phyloP scores from a whole-genome alignment of 2,329 filamentous ascomycete species.

The Sclerotinia glacialis region DNA sequence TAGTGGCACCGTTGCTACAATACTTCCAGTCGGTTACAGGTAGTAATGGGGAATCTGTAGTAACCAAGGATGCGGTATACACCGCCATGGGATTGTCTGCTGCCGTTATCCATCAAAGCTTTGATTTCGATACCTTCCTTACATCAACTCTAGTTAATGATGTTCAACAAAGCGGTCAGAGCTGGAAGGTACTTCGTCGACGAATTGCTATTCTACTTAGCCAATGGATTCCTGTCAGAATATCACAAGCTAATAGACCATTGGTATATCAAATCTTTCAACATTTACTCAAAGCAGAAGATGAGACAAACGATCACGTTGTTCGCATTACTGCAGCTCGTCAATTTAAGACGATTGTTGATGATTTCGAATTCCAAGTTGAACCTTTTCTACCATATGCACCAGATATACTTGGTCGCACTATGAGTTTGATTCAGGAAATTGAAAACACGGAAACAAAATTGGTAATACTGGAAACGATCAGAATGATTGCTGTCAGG shows the following conservation, averaged over 20 bases:
- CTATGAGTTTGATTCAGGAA: constrained; percentile 76
- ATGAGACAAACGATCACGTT: constrained; percentile 82
- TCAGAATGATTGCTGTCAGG: constrained; percentile 74
- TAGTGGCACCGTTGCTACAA: constrained; percentile 73
- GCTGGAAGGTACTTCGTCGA: constrained; percentile 79
- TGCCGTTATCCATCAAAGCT: constrained; percentile 65
- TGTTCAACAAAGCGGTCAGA: constrained; percentile 59
- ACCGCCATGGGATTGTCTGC: constrained; percentile 87
- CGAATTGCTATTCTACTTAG: constrained; percentile 85
- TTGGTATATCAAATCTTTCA: constrained; percentile 86
- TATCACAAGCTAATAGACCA: constrained; percentile 64
- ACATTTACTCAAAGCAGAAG: constrained; percentile 74
- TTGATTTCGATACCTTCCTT: constrained; percentile 83
- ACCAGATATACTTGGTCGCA: constrained; percentile 64
- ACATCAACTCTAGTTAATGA: constrained; percentile 73
- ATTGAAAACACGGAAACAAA: constrained; percentile 85
- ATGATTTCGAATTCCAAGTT: constrained; percentile 79
- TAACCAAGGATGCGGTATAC: constrained; percentile 92
- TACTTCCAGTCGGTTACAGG: constrained; percentile 80
- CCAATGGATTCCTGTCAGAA: constrained; percentile 81
- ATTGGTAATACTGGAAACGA: constrained; percentile 82
- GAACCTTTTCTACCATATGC: constrained; percentile 76
- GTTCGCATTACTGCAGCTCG: constrained; percentile 88
- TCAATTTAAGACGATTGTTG: constrained; percentile 74
- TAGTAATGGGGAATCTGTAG: constrained; percentile 60